Evolutionary conservation across 2,329 filamentous ascomycete species (phyloP).

Genomic region (Sporothrix euskadiensis): DNA sequence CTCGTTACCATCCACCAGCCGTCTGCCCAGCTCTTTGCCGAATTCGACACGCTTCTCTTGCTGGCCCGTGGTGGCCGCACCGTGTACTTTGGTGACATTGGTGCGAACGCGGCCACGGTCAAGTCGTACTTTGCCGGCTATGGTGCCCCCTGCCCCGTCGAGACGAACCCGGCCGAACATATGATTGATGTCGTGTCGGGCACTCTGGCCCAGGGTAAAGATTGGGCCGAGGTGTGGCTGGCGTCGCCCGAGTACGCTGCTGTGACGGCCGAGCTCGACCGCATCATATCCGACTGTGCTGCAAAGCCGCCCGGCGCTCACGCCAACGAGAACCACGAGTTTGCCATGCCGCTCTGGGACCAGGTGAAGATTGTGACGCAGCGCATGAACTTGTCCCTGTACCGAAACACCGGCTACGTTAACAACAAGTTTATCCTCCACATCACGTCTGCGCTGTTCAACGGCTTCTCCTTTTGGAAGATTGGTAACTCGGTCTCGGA

Average conservation of each 20-base stretch:
- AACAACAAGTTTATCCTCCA: slow-evolving; percentile 88
- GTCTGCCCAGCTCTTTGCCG: slow-evolving; percentile 80
- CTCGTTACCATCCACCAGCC: slow-evolving; percentile 91
- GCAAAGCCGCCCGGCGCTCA: slow-evolving; percentile 59
- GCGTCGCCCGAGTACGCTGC: slow-evolving; percentile 51
- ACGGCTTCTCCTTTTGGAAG: slow-evolving; percentile 75
- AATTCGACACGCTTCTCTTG: slow-evolving; percentile 80
- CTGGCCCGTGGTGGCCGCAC: slow-evolving; percentile 76
- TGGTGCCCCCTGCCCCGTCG: slow-evolving; percentile 58
- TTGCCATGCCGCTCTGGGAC: slow-evolving; percentile 64
- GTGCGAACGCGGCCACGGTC: slow-evolving; percentile 64
- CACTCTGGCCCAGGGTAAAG: slow-evolving; percentile 58
- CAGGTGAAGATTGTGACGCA: slow-evolving; percentile 74
- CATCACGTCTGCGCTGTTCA: slow-evolving; percentile 72
- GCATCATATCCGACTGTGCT: slow-evolving; percentile 32
- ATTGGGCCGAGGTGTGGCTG: slow-evolving; percentile 45
- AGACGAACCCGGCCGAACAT: slow-evolving; percentile 76
- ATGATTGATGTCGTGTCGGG: slow-evolving; percentile 79
- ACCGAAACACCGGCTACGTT: slow-evolving; percentile 70
- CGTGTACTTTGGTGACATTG: slow-evolving; percentile 85
- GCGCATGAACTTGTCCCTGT: slow-evolving; percentile 76
- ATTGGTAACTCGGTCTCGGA: slow-evolving; percentile 74
- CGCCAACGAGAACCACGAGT: slow-evolving; percentile 51
- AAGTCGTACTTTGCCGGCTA: slow-evolving; percentile 64
- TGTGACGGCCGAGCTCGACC: background rate